phyloP scores from a whole-genome alignment of 1,139 yeast genomes.

The Nakaseomyces glabratus region DNA sequence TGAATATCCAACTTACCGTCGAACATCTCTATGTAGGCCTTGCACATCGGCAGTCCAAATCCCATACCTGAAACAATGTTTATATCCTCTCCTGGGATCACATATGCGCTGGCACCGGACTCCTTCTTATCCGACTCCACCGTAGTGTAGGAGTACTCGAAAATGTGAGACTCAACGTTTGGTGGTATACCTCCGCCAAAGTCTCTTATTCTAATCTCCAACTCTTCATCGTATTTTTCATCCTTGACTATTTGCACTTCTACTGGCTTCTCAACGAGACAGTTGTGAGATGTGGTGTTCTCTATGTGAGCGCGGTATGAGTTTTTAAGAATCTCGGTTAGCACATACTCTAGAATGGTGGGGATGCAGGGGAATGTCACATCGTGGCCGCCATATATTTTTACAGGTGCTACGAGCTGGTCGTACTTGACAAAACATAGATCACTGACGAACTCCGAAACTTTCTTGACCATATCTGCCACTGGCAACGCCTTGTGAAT shows the following conservation, averaged over 20 bases:
- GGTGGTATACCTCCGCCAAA: constrained; percentile 83
- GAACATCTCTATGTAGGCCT: constrained; percentile 59
- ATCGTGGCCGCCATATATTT: constrained; percentile 46
- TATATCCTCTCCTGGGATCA: constrained; percentile 66
- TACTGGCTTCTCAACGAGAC: constrained; percentile 46
- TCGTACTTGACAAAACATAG: constrained; percentile 77
- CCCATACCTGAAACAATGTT: constrained; percentile 92
- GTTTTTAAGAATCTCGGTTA: constrained; percentile 81
- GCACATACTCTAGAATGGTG: constrained; percentile 75
- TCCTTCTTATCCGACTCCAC: constrained; percentile 17
- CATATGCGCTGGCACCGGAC: constrained; percentile 37
- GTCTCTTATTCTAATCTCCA: constrained; percentile 71
- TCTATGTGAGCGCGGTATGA: constrained; percentile 82
- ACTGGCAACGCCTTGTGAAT: constrained; percentile 58
- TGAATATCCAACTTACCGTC: constrained; percentile 74
- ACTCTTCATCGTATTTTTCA: constrained; percentile 25
- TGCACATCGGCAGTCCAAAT: constrained; percentile 82
- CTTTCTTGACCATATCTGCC: constrained; percentile 48
- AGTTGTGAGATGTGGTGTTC: constrained; percentile 32
- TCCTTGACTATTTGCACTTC: constrained; percentile 52
- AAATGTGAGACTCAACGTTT: constrained; percentile 52
- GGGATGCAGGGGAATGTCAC: constrained; percentile 69
- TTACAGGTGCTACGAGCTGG: constrained; percentile 46
- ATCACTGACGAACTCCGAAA: constrained; percentile 71
- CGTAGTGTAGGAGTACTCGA: constrained; percentile 81